Percentiles rank a stretch among this genome's conserved stretches.
phyloP scores from a whole-genome alignment of 2,329 filamentous ascomycete species.

The Cryphonectria naterciae region DNA sequence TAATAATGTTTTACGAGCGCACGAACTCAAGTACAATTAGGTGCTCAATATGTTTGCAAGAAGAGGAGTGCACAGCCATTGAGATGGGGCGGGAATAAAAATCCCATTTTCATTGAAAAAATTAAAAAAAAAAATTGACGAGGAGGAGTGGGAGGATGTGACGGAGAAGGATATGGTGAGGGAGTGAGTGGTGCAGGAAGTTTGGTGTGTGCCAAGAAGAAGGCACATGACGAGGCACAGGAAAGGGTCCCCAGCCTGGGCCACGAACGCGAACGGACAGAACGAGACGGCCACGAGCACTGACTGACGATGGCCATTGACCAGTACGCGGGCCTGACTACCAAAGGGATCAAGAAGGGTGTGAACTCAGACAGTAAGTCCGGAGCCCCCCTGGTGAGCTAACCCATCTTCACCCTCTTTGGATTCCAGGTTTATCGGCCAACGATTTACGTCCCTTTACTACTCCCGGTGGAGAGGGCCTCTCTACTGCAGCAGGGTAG shows the following conservation, averaged over 20 bases:
- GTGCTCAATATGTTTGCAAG: background rate
- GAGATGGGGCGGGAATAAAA: background rate
- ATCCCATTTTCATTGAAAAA: background rate
- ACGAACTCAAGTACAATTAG: background rate
- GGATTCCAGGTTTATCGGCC: background rate
- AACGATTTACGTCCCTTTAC: background rate
- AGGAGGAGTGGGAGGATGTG: background rate
- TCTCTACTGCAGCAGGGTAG: background rate
- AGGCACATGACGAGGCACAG: background rate
- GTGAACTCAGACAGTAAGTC: background rate
- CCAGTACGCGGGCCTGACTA: background rate
- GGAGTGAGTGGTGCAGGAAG: background rate
- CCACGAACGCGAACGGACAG: background rate
- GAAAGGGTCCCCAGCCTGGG: too few species aligned
- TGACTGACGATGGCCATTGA: background rate
- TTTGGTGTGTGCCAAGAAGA: background rate
- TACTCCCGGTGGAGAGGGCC: background rate
- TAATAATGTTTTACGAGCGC: background rate
- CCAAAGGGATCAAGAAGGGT: background rate
- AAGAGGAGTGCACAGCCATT: background rate
- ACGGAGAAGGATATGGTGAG: too few species aligned
- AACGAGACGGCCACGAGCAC: background rate
- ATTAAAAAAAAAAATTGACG: background rate
- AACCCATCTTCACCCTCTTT: background rate
- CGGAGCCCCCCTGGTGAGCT: background rate